Evolutionary conservation across 768 basidiomycete genomes (phyloP).

Genomic region (Kwoniella dejecticola): DNA sequence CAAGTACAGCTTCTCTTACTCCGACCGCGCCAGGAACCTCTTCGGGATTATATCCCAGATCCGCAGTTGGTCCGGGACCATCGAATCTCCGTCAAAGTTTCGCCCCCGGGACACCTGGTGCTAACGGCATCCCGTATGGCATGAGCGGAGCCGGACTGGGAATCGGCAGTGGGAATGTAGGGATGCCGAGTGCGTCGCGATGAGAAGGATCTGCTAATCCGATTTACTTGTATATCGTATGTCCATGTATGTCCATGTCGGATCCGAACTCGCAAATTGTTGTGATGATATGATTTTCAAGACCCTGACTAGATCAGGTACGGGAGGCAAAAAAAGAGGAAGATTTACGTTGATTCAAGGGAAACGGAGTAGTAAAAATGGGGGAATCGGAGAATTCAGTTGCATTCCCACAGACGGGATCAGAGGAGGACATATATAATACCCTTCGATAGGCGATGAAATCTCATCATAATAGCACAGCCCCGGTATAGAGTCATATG

Average conservation of each 20-base stretch:
- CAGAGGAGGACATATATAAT: no score
- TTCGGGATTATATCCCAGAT: slow-evolving; percentile 21
- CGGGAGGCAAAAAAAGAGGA: no score
- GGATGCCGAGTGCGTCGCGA: background rate
- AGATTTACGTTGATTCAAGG: background rate
- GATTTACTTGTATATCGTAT: background rate
- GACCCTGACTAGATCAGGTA: no score
- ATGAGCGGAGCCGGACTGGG: background rate
- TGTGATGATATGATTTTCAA: no score
- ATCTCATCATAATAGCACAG: background rate
- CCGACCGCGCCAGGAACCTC: slow-evolving; percentile 4
- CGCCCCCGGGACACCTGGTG: slow-evolving; percentile 24
- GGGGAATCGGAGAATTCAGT: background rate
- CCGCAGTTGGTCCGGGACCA: slow-evolving; percentile 34
- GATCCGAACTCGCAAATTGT: no score
- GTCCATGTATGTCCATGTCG: no score
- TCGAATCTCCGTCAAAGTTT: slow-evolving; percentile 43
- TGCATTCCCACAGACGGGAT: no score
- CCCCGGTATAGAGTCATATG: background rate
- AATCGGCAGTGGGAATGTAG: no score
- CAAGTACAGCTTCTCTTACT: background rate
- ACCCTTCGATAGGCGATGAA: slow-evolving; percentile 1
- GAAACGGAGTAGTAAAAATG: background rate
- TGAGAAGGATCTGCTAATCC: no score
- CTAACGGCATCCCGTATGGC: background rate